Conservation (phyloP, 2,329 filamentous ascomycete species). For the Colletotrichum sidae region DNA sequence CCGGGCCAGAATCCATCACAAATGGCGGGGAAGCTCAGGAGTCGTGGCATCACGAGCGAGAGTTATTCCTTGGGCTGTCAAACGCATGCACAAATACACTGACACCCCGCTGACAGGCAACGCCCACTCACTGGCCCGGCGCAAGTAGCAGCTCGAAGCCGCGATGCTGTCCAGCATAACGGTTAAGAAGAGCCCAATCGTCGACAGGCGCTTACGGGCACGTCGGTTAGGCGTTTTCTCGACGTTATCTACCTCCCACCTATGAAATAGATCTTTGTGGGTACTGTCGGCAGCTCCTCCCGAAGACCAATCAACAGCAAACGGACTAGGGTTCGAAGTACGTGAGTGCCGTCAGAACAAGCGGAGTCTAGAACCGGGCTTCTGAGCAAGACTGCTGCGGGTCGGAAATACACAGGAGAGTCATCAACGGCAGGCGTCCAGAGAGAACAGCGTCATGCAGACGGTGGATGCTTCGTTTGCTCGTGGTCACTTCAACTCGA, state of each 20-base stretch:
- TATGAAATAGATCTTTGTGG: no score
- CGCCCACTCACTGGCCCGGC: no score
- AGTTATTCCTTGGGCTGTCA: no score
- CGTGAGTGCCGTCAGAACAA: no score
- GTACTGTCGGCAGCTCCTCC: no score
- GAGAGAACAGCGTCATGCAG: slow-evolving; percentile 1
- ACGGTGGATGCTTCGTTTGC: slow-evolving; percentile 2
- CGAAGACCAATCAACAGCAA: no score
- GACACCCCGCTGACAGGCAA: no score
- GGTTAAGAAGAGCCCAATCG: slow-evolving; percentile 6
- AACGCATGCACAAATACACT: no score
- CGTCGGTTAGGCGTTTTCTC: no score
- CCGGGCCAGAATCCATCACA: background rate
- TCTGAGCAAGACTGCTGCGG: background rate
- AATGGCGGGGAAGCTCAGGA: background rate
- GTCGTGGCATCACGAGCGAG: slow-evolving; percentile 1
- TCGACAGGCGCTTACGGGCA: slow-evolving; percentile 1
- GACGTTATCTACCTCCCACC: no score
- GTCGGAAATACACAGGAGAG: slow-evolving; percentile 6
- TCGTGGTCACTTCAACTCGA: background rate
- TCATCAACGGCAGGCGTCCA: background rate
- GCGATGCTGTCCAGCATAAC: slow-evolving; percentile 4
- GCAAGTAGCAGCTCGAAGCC: slow-evolving; percentile 7
- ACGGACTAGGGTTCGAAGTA: no score
- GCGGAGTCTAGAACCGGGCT: slow-evolving; percentile 6